Percentiles rank a stretch among this genome's conserved stretches.
Conservation (phyloP, 352 stramenopile species). For the Phytophthora agathidicida region DNA sequence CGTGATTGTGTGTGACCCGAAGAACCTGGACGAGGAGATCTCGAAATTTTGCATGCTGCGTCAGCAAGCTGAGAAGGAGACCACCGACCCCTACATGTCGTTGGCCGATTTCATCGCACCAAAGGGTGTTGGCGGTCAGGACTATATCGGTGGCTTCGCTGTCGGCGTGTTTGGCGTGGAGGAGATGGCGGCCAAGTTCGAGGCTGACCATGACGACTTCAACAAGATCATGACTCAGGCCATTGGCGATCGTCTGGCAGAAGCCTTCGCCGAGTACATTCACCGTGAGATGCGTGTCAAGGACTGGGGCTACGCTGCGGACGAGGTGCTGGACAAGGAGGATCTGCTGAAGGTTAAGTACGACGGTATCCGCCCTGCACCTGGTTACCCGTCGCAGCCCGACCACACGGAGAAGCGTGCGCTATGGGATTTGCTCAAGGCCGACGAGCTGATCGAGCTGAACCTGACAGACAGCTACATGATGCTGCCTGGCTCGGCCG, state of each 20-base stretch:
- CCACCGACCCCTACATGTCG: conserved; percentile 94
- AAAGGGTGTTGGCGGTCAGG: conserved; percentile 38
- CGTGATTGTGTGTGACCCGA: conserved; percentile 93
- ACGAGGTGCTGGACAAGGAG: conserved; percentile 90
- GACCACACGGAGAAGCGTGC: conserved; percentile 98
- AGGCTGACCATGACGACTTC: conserved; percentile 96
- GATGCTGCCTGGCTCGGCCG: conserved; percentile 95
- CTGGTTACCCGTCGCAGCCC: conserved; percentile 97
- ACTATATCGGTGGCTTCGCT: conserved; percentile 96
- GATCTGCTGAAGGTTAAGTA: conserved; percentile 99
- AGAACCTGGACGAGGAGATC: conserved; percentile 73
- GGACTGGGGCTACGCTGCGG: conserved; percentile 95
- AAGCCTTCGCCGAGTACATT: conserved; percentile 97
- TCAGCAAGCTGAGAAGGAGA: conserved; percentile 98
- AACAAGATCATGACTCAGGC: conserved; percentile 98
- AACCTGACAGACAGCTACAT: conserved; percentile 94
- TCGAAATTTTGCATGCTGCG: conserved; percentile 97
- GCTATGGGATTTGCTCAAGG: conserved; percentile 96
- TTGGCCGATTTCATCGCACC: conserved; percentile 96
- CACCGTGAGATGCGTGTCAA: conserved; percentile 95
- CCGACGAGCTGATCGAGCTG: conserved; percentile 92
- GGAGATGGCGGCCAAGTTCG: conserved; percentile 91
- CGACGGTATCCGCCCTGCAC: conserved; percentile 96
- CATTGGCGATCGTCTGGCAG: conserved; percentile 64
- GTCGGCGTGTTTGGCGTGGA: conserved; percentile 97